A percentile compares a stretch with the other conserved stretches of the same genome.
These are phyloP conservation scores for Colletotrichum chlorophyti DNA, from an alignment of 2,329 filamentous ascomycete species.

Conservation along the genomic window DNA sequence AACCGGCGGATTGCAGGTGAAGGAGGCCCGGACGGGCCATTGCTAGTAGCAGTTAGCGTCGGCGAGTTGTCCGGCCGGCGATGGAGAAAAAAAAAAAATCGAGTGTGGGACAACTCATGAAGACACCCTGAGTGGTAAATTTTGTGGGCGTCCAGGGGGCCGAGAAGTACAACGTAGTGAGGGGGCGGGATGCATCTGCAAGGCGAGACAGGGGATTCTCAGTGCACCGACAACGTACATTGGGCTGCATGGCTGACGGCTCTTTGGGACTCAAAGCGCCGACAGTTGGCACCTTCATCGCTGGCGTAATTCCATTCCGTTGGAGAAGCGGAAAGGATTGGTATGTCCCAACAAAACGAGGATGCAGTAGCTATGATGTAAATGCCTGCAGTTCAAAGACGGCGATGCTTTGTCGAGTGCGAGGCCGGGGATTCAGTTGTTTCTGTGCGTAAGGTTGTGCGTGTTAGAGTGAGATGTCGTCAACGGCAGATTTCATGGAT, in stretches of 20 bases:
- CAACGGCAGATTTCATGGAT: not conserved
- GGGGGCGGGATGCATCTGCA: slow-evolving; percentile 21
- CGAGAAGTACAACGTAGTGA: too few relatives aligned
- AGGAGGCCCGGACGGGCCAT: slow-evolving; percentile 12
- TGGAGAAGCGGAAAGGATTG: slow-evolving; percentile 12
- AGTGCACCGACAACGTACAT: not conserved
- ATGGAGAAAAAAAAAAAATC: not conserved
- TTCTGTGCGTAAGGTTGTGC: too few relatives aligned
- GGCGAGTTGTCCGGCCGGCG: slow-evolving; percentile 23
- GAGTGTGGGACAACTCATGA: slow-evolving; percentile 4
- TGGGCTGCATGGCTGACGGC: slow-evolving; percentile 9
- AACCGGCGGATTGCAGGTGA: slow-evolving; percentile 14
- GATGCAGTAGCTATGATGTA: too few relatives aligned
- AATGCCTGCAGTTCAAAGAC: too few relatives aligned
- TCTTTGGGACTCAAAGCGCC: slow-evolving; percentile 11
- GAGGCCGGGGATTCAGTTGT: too few relatives aligned
- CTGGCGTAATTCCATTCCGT: too few relatives aligned
- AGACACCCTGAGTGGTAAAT: slow-evolving; percentile 5
- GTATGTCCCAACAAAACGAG: slow-evolving; percentile 22
- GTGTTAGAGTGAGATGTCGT: not conserved
- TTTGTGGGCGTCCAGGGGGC: slow-evolving; percentile 4
- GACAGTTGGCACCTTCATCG: slow-evolving; percentile 20
- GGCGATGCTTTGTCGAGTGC: not conserved
- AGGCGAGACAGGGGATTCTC: slow-evolving; percentile 23
- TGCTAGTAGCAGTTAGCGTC: slow-evolving; percentile 23